Percentiles rank a stretch among this genome's conserved stretches.
Conservation (phyloP, 2,329 filamentous ascomycete genomes). For the Exophiala mesophila region DNA sequence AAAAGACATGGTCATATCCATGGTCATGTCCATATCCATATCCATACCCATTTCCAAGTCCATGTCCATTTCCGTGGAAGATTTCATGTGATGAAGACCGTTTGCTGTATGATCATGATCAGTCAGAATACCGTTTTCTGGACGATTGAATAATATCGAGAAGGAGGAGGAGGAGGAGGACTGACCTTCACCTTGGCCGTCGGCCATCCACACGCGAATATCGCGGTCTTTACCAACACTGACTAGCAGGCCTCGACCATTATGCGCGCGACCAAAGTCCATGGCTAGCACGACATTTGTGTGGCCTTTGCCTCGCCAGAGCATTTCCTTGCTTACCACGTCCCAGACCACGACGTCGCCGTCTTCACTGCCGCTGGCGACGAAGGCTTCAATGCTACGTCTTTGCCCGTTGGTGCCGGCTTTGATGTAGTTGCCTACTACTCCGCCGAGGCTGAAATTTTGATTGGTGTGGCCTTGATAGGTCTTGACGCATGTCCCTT, state of each 20-base stretch:
- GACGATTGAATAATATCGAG: no score
- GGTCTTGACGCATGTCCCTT: constrained; percentile 88
- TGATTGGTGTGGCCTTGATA: constrained; percentile 89
- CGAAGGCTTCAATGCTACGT: constrained; percentile 51
- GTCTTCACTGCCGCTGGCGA: constrained; percentile 82
- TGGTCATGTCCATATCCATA: constrained; percentile 9
- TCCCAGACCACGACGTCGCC: constrained; percentile 86
- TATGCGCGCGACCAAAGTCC: constrained; percentile 45
- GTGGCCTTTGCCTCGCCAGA: constrained; percentile 59
- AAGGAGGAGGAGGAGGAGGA: no score
- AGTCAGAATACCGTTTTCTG: not conserved
- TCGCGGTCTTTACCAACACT: constrained; percentile 25
- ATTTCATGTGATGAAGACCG: constrained; percentile 4
- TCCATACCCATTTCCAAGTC: constrained; percentile 13
- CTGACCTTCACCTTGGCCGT: constrained; percentile 10
- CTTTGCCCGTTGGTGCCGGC: constrained; percentile 15
- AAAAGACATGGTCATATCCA: constrained; percentile 11
- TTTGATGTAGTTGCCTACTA: constrained; percentile 64
- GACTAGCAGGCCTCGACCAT: constrained; percentile 28
- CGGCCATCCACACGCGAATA: constrained; percentile 21
- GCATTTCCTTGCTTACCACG: constrained; percentile 73
- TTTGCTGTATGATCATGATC: not conserved
- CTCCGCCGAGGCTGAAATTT: constrained; percentile 77
- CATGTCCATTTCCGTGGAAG: constrained; percentile 9
- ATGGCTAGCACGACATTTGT: constrained; percentile 58